Evolutionary conservation across 371 early-diverging fungal genomes (phyloP), one percentile per base, ranked within the genome.

Genomic region (Encephalitozoon cuniculi): DNA sequence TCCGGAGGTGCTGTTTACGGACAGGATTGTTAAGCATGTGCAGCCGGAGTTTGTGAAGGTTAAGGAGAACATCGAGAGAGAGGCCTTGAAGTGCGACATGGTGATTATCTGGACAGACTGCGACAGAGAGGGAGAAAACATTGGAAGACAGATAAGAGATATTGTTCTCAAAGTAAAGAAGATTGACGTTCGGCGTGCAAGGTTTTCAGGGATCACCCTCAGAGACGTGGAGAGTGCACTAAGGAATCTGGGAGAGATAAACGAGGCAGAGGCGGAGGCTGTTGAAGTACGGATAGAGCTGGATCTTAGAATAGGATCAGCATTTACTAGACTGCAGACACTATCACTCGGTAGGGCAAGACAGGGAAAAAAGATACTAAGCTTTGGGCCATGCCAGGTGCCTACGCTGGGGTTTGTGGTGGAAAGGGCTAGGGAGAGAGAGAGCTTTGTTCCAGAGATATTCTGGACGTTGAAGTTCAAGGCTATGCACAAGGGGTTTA

Each of bases 21-120:
- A 64, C 34, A 44, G 40, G 37, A 55, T 81, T 7, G 64, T 52
- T 26, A 66, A 54, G 25, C 52, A 32, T 32, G 49, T 77, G 7
- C 18, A 28, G 15, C 68, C 68, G 9, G 78, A 81, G 0, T 52
- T 69, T 37, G 18, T 53, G 4, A 25, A 87, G 82, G 78, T 88
- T 18, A 79, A 84, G 43, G 68, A 85, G 68, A 80, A 81, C 0
- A 81, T 94, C 0, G 89, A 86, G 15, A 77, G 82, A 15, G 93
- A 93, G 79, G 74, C 95, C 2, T 53, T 81, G 34, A 69, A 77
- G 5, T 87, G 91, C 0, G 84, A 90, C 18, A 81, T 88, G 43
- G 81, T 98, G 30, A 89, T 95, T 64, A 94, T 97, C 34, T 99
- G 98, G 98, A 97, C 97, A 0, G 99, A 99, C 88, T 95, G 96